A percentile compares a stretch with the other conserved stretches of the same genome.
Evolutionary conservation across 2,329 filamentous ascomycete genomes (phyloP).

Genomic region (Didymosphaeria variabile): DNA sequence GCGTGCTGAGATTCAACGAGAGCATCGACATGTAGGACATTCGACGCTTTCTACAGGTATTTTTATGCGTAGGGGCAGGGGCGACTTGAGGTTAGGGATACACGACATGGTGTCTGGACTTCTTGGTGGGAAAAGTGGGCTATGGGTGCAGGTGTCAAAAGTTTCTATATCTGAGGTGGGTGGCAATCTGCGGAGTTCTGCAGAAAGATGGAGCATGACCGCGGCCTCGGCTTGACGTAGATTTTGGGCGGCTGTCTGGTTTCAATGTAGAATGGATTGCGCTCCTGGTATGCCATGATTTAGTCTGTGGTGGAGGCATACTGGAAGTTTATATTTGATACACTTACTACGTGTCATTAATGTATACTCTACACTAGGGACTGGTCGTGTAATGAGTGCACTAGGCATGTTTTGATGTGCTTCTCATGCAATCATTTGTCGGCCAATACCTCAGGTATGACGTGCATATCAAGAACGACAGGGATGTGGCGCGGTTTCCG

Average conservation of each 20-base stretch:
- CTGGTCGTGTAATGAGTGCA: background rate
- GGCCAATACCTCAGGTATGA: background rate
- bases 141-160: background rate
- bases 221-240: background rate
- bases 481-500: constrained; percentile 13
- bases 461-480: constrained; percentile 3
- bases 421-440: too few relatives aligned
- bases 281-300: background rate
- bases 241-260: constrained; percentile 10
- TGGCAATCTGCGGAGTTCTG: background rate
- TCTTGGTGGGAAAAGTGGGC: background rate
- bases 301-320: background rate
- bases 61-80: too few relatives aligned
- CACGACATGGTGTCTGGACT: background rate
- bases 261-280: background rate
- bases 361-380: background rate
- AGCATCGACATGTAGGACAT: constrained; percentile 67
- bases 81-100: background rate
- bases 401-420: background rate
- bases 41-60: background rate
- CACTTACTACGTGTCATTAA: background rate
- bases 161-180: background rate
- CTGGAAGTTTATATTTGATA: background rate
- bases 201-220: background rate
- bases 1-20: constrained; percentile 91